Evolutionary conservation across 2,329 filamentous ascomycete species (phyloP), one percentile per base, ranked within the genome.

Genomic region (Epichloe brachyelytri): DNA sequence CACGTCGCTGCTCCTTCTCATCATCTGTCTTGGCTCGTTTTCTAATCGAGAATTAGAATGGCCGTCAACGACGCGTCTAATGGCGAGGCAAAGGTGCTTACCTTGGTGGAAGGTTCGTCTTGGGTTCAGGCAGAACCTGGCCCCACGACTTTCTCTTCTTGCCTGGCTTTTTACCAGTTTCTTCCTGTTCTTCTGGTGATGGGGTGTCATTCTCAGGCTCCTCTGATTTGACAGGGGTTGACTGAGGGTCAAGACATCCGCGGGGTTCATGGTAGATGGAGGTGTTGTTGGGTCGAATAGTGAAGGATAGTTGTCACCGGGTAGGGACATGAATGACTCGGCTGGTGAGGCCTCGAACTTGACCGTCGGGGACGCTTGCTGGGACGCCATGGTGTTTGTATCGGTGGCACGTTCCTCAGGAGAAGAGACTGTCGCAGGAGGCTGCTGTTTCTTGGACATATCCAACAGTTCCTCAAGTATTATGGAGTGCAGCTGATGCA

Each of bases 131-230:
- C 40, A 97, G 82, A 66, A 95, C 88, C 70, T 98, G 93, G 47
- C 93, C 93, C 93, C 93, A 98, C 46, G 93, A 97, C 73, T 97
- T 98, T 62, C 93, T 79, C 80, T 96, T 96, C 80, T 96, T 96
- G 37, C 77, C 72, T 1, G 79, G 76, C 73, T 88, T 93, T 76
- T 86, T 88, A 45, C 83, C 78, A 0, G 62, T 53, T 1, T 61
- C 52, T 1, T 60, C 51, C 6, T 57, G 44, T 4, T 58, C 52
- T 2, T 58, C 52, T 2, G 57, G 36, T 15, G 43, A 30, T 14
- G 43, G 46, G 3, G 39, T 45, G n/a, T 5, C 49, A 19, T 56
- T 45, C 34, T 57, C 48, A 36, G 53, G 52, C 34, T 57, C 51
- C 53, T 62, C 59, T 39, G 64, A 57, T 34, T 64, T 54, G 43